Conservation (phyloP, 441 rosid genomes). For the Rhodomyrtus psidioides region DNA sequence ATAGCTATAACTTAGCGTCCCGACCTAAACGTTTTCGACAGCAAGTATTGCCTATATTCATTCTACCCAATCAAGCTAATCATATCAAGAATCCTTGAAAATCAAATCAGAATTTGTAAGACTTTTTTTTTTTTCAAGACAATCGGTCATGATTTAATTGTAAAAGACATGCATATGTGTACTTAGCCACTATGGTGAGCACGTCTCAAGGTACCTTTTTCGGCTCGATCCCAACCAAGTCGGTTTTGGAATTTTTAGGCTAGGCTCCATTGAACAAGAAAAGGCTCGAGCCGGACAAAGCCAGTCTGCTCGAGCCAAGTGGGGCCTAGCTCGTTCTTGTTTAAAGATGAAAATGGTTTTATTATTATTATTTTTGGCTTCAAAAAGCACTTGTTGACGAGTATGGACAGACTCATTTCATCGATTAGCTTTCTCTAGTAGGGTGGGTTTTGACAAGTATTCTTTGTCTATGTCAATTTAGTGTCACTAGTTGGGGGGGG, state of each 20-base stretch:
- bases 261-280: not conserved
- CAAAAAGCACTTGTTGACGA: not conserved
- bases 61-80: not conserved
- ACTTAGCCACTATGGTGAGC: not conserved
- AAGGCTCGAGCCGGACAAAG: not conserved
- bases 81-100: not conserved
- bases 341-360: not conserved
- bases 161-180: not conserved
- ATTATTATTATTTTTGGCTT: not conserved
- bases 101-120: not conserved
- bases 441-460: not conserved
- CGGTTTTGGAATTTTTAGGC: not conserved
- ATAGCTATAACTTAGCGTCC: not conserved
- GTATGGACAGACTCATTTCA: not conserved
- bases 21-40: not conserved
- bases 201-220: too few species aligned
- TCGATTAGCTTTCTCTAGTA: not conserved
- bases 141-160: not conserved
- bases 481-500: fast-evolving
- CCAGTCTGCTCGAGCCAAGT: not conserved
- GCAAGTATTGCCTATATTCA: not conserved
- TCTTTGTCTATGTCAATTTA: not conserved
- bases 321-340: fast-evolving
- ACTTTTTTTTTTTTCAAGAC: not conserved
- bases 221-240: too few species aligned